These are phyloP conservation scores for Backusella macrospora DNA, from an alignment of 192 early-diverging fungal genomes.

Conservation along the genomic window DNA sequence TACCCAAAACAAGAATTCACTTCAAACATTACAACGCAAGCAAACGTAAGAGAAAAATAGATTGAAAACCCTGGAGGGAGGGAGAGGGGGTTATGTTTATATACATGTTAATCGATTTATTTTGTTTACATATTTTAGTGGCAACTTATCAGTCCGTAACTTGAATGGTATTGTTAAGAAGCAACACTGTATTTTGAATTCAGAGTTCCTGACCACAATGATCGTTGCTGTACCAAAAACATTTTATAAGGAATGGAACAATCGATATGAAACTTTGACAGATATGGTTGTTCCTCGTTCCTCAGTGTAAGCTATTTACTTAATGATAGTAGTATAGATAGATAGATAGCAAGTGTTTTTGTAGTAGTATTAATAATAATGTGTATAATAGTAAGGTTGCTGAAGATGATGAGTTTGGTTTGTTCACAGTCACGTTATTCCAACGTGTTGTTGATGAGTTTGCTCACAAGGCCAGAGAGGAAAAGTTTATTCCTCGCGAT, in stretches of 20 bases:
- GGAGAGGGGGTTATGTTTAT: too few species aligned
- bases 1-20: constrained; percentile 76
- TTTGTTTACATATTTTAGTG: constrained; percentile 44
- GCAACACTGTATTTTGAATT: constrained; percentile 88
- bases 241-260: constrained; percentile 82
- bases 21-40: constrained; percentile 84
- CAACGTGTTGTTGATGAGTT: constrained; percentile 90
- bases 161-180: constrained; percentile 90
- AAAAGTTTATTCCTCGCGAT: constrained; percentile 92
- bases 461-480: constrained; percentile 83
- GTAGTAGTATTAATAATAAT: neutral
- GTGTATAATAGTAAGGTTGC: constrained; percentile 66
- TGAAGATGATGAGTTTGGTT: constrained; percentile 93
- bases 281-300: constrained; percentile 97
- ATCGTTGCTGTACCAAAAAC: constrained; percentile 87
- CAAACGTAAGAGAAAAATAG: constrained; percentile 57
- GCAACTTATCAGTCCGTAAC: constrained; percentile 88
- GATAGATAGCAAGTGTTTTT: neutral
- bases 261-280: constrained; percentile 87
- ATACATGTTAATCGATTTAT: neutral
- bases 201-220: constrained; percentile 91
- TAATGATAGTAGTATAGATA: too few species aligned
- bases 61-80: neutral
- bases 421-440: constrained; percentile 93
- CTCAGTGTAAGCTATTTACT: constrained; percentile 60